Base-by-base conservation (phyloP, 2,329 filamentous ascomycete species). In the Aureobasidium namibiae region DNA sequence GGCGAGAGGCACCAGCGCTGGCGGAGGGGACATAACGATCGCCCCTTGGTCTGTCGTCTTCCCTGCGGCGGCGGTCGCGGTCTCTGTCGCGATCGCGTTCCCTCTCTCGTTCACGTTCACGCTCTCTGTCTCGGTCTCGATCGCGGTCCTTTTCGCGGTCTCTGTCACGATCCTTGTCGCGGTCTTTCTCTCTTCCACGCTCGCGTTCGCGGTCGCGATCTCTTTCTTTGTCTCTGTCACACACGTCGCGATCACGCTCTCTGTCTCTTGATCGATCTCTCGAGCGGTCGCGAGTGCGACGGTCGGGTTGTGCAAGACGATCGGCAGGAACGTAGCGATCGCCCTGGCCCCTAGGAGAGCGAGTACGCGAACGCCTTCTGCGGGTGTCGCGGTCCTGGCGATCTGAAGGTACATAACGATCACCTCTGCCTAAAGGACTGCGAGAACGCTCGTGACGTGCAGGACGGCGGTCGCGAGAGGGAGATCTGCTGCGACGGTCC, bases 301-400 rank as follows among this genome's bases (percentile, higher is more conserved):
- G 48, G 11, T 45, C 45, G 14, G 61, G 46, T 7, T 67, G 64
- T 2, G 62, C 24, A 1, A 31, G 36, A 1, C 56, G 45, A 14
- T 44, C 45, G 16, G 57, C 36, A 11, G 61, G 61, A 3, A 62
- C 52, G 21, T 61, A 62, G 18, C 61, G 61, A 52, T 62, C 61
- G 14, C 56, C 60, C 29, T 33, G 26, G 21, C 48, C 57, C 39
- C 48, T 34, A 31, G 59, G 52, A 24, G 57, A 38, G 18, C 61
- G 61, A 24, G 52, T 36, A 26, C 54, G 48, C 13, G 59, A 56
- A n/a, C 58, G 56, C 16, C 65, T 60, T 53, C 65, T 61, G 8
- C 64, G 63, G 21, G 73, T 74, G 16, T 75, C 74, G 8, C 75
- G 67, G 16, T 75, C 75, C 60, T 73, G 66, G 21, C 73, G 74